These are phyloP conservation scores for Colletotrichum chrysophilum DNA, from an alignment of 2,329 filamentous ascomycete species.

Conservation along the genomic window DNA sequence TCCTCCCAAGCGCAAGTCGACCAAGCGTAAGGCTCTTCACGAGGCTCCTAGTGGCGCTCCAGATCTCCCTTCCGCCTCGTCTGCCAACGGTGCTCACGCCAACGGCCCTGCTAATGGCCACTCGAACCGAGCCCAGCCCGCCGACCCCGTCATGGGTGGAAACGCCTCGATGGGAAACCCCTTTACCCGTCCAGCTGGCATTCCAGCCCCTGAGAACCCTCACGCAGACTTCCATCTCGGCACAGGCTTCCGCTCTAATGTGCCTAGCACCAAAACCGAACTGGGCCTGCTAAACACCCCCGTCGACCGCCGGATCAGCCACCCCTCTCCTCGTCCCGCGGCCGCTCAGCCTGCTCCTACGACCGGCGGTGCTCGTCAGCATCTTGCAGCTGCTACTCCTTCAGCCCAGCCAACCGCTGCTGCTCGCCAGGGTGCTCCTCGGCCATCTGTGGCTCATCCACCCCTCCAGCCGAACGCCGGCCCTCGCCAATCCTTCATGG, in stretches of 20 bases:
- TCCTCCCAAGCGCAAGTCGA: not conserved
- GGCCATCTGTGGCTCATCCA: not conserved
- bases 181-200: fast-evolving
- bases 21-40: not conserved
- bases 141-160: not conserved
- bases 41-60: not conserved
- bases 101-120: not conserved
- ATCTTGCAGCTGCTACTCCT: not conserved
- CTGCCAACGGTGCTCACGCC: not conserved
- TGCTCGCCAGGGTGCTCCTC: not conserved
- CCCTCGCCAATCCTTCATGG: no score
- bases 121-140: not conserved
- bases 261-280: not conserved
- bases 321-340: not conserved
- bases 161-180: fast-evolving
- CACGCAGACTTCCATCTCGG: not conserved
- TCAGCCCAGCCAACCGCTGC: no score
- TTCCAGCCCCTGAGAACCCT: not conserved
- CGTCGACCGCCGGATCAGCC: not conserved
- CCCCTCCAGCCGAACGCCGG: not conserved
- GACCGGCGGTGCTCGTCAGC: no score
- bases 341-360: not conserved
- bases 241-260: not conserved
- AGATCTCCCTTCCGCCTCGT: not conserved
- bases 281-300: not conserved